These are phyloP conservation scores for Microbotryum scabiosae DNA, from an alignment of 1,284 basidiomycete species.

Conservation along the genomic window DNA sequence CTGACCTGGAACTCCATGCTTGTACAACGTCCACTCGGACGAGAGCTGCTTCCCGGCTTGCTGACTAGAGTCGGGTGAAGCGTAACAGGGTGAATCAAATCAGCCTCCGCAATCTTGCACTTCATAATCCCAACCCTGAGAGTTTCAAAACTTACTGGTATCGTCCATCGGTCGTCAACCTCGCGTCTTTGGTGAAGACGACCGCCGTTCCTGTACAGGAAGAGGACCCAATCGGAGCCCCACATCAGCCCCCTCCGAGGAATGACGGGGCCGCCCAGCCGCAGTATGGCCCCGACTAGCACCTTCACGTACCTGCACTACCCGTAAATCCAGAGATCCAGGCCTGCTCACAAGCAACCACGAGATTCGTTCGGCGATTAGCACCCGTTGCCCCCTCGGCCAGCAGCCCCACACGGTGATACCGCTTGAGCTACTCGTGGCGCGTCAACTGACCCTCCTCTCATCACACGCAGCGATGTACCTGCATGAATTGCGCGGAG, in stretches of 20 bases:
- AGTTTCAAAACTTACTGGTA: conserved; percentile 14
- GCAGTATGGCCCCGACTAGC: background rate
- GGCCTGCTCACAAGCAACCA: background rate
- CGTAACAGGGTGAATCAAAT: background rate
- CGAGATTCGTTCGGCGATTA: too few relatives aligned
- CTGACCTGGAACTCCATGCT: conserved; percentile 19
- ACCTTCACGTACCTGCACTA: conserved; percentile 4
- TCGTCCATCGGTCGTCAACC: conserved; percentile 24
- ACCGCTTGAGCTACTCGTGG: too few relatives aligned
- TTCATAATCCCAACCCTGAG: too few relatives aligned
- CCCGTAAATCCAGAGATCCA: conserved; percentile 29
- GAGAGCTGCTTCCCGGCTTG: conserved; percentile 25
- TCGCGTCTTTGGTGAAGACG: conserved; percentile 7
- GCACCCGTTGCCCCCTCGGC: too few relatives aligned
- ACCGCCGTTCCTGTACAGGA: conserved; percentile 15
- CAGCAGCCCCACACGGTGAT: background rate
- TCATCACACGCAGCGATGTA: conserved; percentile 18
- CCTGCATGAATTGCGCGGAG: too few relatives aligned
- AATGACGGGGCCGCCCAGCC: background rate
- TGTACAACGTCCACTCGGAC: conserved; percentile 20
- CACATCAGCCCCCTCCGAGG: background rate
- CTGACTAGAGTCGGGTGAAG: background rate
- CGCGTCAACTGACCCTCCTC: conserved; percentile 9
- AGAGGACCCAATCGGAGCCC: background rate
- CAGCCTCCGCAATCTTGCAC: background rate